phyloP scores from a whole-genome alignment of 768 basidiomycete genomes.

The Galerina marginata region DNA sequence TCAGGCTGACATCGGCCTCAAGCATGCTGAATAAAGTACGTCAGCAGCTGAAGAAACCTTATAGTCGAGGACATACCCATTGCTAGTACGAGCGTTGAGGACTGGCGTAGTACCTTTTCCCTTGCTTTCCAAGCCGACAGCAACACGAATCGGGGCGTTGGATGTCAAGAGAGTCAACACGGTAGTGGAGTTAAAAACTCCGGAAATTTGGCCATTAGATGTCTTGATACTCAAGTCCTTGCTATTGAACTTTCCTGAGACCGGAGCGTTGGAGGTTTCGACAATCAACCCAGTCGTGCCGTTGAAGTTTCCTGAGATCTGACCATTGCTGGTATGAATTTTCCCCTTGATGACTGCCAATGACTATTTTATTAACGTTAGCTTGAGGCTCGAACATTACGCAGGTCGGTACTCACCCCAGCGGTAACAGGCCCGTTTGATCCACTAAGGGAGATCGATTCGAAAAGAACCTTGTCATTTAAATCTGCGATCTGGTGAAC shows the following conservation, averaged over 20 bases:
- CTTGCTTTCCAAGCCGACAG: slow-evolving; percentile 41
- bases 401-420: slow-evolving; percentile 30
- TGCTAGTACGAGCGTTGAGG: slow-evolving; percentile 42
- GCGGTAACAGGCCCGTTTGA: slow-evolving; percentile 29
- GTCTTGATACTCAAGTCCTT: too few relatives aligned
- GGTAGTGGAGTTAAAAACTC: slow-evolving; percentile 42
- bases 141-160: slow-evolving; percentile 46
- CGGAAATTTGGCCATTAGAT: slow-evolving; percentile 21
- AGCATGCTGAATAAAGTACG: slow-evolving; percentile 33
- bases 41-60: not conserved
- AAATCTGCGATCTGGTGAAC: slow-evolving; percentile 42
- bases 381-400: not conserved
- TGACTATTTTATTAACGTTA: not conserved
- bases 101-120: slow-evolving; percentile 26
- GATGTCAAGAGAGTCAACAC: slow-evolving; percentile 42
- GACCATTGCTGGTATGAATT: slow-evolving; percentile 33
- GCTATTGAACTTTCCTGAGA: slow-evolving; percentile 22
- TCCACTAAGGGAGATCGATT: slow-evolving; percentile 38
- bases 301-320: slow-evolving; percentile 49
- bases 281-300: slow-evolving; percentile 41
- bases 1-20: slow-evolving; percentile 35
- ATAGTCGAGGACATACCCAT: slow-evolving; percentile 40
- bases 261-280: slow-evolving; percentile 45
- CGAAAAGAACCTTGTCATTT: slow-evolving; percentile 39
- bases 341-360: slow-evolving; percentile 21